Evolutionary conservation across 371 early-diverging fungal genomes (phyloP).

Genomic region (Choanephora cucurbitarum): DNA sequence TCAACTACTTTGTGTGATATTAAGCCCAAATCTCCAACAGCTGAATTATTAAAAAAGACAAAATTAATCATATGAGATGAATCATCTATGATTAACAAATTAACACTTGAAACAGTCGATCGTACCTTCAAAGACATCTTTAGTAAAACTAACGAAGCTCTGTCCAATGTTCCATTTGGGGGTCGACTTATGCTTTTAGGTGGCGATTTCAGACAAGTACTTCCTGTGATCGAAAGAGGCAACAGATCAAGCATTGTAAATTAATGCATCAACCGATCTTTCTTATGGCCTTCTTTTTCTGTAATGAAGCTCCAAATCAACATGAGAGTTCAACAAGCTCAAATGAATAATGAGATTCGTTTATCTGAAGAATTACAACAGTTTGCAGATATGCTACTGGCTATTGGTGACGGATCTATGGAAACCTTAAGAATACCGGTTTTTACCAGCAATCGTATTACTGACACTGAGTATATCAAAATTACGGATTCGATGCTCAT

Average conservation of each 20-base stretch:
- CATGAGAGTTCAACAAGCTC: conserved; percentile 16
- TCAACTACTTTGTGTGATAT: conserved; percentile 12
- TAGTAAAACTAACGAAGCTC: conserved; percentile 1
- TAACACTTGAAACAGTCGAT: conserved; percentile 29
- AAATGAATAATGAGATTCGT: neutral
- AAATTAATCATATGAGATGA: conserved; percentile 20
- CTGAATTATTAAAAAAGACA: conserved; percentile 9
- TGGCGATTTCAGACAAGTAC: too few species aligned
- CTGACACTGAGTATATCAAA: too few species aligned
- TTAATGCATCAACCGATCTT: conserved; percentile 11
- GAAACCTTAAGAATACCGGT: too few species aligned
- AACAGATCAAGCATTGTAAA: conserved; percentile 9
- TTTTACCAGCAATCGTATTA: too few species aligned
- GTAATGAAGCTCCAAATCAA: too few species aligned
- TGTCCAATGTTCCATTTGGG: conserved; percentile 30
- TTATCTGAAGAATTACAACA: conserved; percentile 1
- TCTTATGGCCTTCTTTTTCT: too few species aligned
- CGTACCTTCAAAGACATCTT: conserved; percentile 26
- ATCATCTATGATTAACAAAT: conserved; percentile 13
- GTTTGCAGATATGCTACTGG: conserved; percentile 11
- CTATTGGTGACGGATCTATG: conserved; percentile 3
- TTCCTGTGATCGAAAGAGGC: conserved; percentile 20
- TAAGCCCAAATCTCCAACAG: neutral
- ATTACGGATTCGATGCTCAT: too few species aligned
- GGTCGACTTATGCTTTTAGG: too few species aligned